phyloP scores from a whole-genome alignment of 139 green algal genomes.

The Mesotaenium endlicherianum region DNA sequence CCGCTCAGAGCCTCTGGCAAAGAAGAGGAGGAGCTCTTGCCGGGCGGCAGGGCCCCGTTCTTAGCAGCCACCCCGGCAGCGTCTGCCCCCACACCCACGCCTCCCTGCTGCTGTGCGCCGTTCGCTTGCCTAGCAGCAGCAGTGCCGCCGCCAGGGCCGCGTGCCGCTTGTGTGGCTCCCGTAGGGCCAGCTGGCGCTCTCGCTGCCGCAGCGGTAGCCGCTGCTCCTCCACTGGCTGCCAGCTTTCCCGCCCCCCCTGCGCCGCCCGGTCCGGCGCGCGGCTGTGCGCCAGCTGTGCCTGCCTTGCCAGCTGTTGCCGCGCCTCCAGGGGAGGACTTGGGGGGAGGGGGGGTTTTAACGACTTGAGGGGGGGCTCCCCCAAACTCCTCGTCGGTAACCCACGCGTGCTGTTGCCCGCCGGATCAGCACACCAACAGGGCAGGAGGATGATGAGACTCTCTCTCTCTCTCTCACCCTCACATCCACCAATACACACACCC shows the following conservation, averaged over 20 bases:
- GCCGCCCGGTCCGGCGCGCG: not conserved
- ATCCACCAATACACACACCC: not conserved
- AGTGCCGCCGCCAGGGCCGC: not conserved
- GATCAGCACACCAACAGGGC: not conserved
- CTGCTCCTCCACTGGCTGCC: not conserved
- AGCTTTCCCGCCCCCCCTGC: not conserved
- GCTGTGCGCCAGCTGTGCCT: not conserved
- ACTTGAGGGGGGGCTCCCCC: not conserved
- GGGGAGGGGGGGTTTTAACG: constrained; percentile 10
- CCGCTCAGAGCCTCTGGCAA: too few relatives aligned
- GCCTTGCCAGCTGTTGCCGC: constrained; percentile 14
- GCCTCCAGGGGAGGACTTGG: not conserved
- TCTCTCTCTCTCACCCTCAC: not conserved
- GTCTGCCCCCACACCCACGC: not conserved
- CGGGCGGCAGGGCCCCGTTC: too few relatives aligned
- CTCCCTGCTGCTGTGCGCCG: not conserved
- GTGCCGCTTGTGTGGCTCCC: not conserved
- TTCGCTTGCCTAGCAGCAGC: not conserved
- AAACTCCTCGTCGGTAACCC: constrained; percentile 42
- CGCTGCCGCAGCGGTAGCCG: not conserved
- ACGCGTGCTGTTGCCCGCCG: constrained; percentile 9
- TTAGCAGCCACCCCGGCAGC: not conserved
- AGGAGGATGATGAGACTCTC: not conserved
- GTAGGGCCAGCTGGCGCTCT: not conserved
- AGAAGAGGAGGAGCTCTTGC: too few relatives aligned